A percentile compares a stretch with the other conserved stretches of the same genome.
Evolutionary conservation across 805 yeast species (phyloP).

Genomic region (Ogataea pignaliae): DNA sequence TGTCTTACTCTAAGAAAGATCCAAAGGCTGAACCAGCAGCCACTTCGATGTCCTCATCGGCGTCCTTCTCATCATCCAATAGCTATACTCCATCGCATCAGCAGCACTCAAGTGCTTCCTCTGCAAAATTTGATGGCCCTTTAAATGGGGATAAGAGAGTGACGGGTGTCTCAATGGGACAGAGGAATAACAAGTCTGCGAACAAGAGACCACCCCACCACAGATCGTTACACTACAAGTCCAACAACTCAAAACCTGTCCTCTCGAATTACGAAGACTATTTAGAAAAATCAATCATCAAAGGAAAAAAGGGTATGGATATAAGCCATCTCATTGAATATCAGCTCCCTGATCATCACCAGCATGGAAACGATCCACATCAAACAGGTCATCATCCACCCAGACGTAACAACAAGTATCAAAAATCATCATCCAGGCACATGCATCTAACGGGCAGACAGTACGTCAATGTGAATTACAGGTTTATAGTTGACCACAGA

Average conservation of each 20-base stretch:
- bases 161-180: slow-evolving; percentile 2
- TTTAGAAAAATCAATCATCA: slow-evolving; percentile 18
- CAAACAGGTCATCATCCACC: background rate
- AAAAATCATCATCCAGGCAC: background rate
- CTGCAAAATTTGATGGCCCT: background rate
- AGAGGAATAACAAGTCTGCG: background rate
- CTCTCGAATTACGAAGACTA: slow-evolving; percentile 13
- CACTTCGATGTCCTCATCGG: background rate
- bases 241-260: slow-evolving; percentile 33
- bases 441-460: slow-evolving; percentile 58
- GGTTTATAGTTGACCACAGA: slow-evolving; percentile 71
- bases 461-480: slow-evolving; percentile 78
- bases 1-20: slow-evolving; percentile 1
- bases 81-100: background rate
- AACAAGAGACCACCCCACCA: slow-evolving; percentile 1
- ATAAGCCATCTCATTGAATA: slow-evolving; percentile 67
- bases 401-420: background rate
- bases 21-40: background rate
- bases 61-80: background rate
- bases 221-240: slow-evolving; percentile 22
- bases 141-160: slow-evolving; percentile 1
- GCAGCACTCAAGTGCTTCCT: background rate
- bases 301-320: slow-evolving; percentile 27
- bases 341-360: slow-evolving; percentile 38
- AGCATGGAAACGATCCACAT: slow-evolving; percentile 1